Percentiles rank a stretch among this genome's conserved stretches.
Conservation (phyloP, 768 basidiomycete genomes). For the Postia placenta region DNA sequence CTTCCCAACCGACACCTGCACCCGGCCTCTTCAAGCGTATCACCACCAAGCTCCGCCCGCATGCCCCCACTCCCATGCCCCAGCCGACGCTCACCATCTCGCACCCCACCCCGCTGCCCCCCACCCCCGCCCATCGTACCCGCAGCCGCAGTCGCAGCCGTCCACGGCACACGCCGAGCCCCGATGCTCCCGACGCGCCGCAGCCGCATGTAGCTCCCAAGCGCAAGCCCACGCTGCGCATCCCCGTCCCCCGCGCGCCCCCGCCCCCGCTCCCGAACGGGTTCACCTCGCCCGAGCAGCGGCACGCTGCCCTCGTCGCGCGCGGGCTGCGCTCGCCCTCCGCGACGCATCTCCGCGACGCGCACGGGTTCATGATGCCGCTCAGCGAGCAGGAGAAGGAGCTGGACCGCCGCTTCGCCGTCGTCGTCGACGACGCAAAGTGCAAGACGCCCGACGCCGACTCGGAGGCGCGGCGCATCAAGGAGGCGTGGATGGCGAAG, state of each 20-base stretch:
- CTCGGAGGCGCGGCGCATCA: slow-evolving; percentile 10
- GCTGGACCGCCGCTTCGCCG: slow-evolving; percentile 12
- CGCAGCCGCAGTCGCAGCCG: slow-evolving; percentile 3
- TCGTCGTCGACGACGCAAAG: slow-evolving; percentile 6
- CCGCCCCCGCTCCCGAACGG: slow-evolving; percentile 11
- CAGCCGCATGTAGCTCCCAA: not conserved
- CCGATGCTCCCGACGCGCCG: not conserved
- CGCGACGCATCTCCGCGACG: slow-evolving; percentile 6
- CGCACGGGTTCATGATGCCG: slow-evolving; percentile 13
- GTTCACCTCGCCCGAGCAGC: slow-evolving; percentile 15
- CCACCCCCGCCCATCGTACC: not conserved
- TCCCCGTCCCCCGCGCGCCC: slow-evolving; percentile 11
- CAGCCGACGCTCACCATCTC: not conserved
- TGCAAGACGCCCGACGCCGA: slow-evolving; percentile 2
- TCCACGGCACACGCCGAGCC: not conserved
- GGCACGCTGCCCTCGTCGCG: slow-evolving; percentile 14
- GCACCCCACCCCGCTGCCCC: not conserved
- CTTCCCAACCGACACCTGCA: not conserved
- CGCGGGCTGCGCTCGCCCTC: slow-evolving; percentile 11
- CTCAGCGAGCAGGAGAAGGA: slow-evolving; percentile 17
- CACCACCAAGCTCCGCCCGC: slow-evolving; percentile 10
- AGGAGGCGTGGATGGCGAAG: slow-evolving; percentile 15
- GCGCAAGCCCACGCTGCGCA: slow-evolving; percentile 7
- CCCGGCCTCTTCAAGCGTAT: slow-evolving; percentile 10
- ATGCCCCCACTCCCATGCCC: not conserved